These are phyloP conservation scores for Aspergillus latus DNA, from an alignment of 2,329 filamentous ascomycete genomes.

Conservation along the genomic window DNA sequence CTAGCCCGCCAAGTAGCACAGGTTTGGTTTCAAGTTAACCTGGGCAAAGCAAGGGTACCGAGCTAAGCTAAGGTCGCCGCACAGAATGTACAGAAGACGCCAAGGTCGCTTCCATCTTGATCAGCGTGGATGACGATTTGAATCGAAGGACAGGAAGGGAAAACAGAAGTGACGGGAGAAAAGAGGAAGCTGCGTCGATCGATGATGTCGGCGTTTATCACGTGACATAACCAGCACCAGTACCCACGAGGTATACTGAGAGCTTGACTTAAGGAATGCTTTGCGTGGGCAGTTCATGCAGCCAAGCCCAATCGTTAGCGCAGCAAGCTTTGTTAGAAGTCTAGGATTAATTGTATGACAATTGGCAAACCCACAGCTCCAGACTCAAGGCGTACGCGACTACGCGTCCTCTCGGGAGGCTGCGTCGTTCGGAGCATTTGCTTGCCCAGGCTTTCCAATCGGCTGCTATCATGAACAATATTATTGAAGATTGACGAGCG, in stretches of 20 bases:
- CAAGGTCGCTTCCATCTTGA: slow-evolving; percentile 4
- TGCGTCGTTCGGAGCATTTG: slow-evolving; percentile 2
- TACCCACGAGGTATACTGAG: no score
- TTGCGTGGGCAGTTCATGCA: not conserved
- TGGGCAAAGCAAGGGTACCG: not conserved
- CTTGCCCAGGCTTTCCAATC: slow-evolving; percentile 1
- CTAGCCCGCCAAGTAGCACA: not conserved
- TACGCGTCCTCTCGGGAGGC: slow-evolving; percentile 6
- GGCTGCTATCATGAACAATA: not conserved
- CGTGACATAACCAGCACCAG: slow-evolving; percentile 3
- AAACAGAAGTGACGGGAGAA: not conserved
- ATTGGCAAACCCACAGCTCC: not conserved
- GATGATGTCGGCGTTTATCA: slow-evolving; percentile 8
- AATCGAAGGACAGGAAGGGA: no score
- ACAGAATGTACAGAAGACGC: no score
- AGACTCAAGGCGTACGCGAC: not conserved
- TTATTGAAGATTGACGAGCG: not conserved
- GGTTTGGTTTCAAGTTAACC: not conserved
- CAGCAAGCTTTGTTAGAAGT: not conserved
- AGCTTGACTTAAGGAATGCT: no score
- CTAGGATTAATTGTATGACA: not conserved
- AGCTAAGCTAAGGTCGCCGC: not conserved
- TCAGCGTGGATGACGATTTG: not conserved
- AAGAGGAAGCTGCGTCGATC: slow-evolving; percentile 12
- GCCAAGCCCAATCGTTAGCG: no score